Percentiles rank a stretch among this genome's conserved stretches.
Evolutionary conservation across 2,329 filamentous ascomycete species (phyloP).

Genomic region (Blastomyces emzantsi): DNA sequence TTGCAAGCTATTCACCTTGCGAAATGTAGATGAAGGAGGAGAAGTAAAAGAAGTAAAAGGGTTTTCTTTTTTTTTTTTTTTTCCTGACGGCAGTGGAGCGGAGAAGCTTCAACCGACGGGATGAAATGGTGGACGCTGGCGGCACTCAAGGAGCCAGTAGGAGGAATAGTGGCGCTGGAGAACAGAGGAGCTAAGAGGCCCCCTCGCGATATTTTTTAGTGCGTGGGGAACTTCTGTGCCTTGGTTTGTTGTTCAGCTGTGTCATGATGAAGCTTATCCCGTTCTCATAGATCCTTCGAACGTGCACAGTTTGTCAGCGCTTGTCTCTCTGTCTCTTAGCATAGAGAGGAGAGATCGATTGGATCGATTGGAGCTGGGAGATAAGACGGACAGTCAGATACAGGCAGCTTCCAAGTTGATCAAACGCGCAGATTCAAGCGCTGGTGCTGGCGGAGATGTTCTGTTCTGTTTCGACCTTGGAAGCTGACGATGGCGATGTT

Average conservation of each 20-base stretch:
- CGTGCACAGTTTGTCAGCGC: neutral
- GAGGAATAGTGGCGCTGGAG: neutral
- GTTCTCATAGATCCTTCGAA: neutral
- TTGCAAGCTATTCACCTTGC: neutral
- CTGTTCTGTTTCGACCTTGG: no score
- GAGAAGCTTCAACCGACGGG: neutral
- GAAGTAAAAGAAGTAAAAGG: neutral
- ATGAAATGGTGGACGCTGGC: neutral
- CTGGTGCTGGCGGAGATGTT: neutral
- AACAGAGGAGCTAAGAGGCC: neutral
- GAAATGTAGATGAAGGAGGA: neutral
- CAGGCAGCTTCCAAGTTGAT: neutral
- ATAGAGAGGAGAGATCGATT: neutral
- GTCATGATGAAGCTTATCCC: neutral
- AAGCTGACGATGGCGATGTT: neutral
- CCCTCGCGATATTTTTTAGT: neutral
- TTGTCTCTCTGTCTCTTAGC: neutral
- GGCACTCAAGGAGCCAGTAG: neutral
- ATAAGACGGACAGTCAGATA: no score
- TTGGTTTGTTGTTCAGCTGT: neutral
- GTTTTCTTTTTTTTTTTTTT: neutral
- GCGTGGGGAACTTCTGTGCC: neutral
- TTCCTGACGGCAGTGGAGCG: neutral
- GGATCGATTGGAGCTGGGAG: neutral
- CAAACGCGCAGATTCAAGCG: neutral